Evolutionary conservation across 2,329 filamentous ascomycete species (phyloP).

Genomic region (Fusarium subglutinans): DNA sequence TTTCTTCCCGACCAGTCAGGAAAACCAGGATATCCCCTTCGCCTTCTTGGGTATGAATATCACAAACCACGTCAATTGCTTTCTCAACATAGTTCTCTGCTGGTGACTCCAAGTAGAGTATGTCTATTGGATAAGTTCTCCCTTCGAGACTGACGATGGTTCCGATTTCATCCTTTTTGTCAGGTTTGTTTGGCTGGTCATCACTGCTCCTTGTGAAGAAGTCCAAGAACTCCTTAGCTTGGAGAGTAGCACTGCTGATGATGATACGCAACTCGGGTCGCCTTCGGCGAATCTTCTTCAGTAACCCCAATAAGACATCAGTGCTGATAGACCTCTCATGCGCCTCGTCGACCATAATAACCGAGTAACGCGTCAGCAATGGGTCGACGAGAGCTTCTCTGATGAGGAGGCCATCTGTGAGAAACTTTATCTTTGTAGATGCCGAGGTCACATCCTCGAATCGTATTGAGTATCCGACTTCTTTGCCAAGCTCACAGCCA

Average conservation of each 20-base stretch:
- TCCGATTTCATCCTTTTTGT: slow-evolving; percentile 45
- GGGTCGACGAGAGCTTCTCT: slow-evolving; percentile 94
- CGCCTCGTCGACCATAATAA: slow-evolving; percentile 98
- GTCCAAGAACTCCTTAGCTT: slow-evolving; percentile 83
- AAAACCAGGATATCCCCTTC: slow-evolving; percentile 92
- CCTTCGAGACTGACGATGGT: slow-evolving; percentile 86
- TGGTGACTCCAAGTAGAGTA: slow-evolving; percentile 80
- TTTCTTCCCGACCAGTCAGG: slow-evolving; percentile 91
- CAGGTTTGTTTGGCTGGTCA: slow-evolving; percentile 43
- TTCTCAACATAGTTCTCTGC: slow-evolving; percentile 88
- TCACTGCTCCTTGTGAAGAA: slow-evolving; percentile 71
- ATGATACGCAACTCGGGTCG: slow-evolving; percentile 86
- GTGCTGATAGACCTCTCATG: slow-evolving; percentile 94
- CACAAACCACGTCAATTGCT: slow-evolving; percentile 83
- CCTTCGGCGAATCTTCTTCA: slow-evolving; percentile 89
- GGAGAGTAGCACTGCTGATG: slow-evolving; percentile 91
- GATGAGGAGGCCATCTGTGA: slow-evolving; percentile 92
- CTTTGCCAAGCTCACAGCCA: slow-evolving; percentile 84
- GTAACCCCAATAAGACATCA: slow-evolving; percentile 85
- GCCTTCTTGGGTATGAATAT: slow-evolving; percentile 83
- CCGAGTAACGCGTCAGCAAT: slow-evolving; percentile 86
- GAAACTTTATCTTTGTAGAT: slow-evolving; percentile 88
- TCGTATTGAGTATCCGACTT: slow-evolving; percentile 91
- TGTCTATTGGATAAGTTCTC: slow-evolving; percentile 87
- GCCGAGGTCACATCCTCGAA: slow-evolving; percentile 92